Base-by-base conservation (phyloP, 441 rosid species). In the Euphorbia corollata region DNA sequence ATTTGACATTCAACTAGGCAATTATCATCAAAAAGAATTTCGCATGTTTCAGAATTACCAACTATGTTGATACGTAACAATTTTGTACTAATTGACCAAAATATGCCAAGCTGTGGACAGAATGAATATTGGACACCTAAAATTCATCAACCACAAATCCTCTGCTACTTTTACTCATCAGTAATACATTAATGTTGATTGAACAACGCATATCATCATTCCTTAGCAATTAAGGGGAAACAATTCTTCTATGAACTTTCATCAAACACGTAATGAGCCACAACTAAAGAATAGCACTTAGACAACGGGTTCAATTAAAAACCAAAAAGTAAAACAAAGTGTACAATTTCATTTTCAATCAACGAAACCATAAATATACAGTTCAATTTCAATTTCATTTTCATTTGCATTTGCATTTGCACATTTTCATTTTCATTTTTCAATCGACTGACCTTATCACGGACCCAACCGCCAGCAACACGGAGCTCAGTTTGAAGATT, bases 381-480 rank as follows among this genome's bases (percentile, higher is more conserved):
- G n/a, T n/a, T n/a, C n/a, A n/a, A n/a, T n/a, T n/a, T n/a, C n/a
- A n/a, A n/a, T n/a, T n/a, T n/a, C n/a, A n/a, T n/a, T n/a, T n/a
- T n/a, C n/a, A n/a, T n/a, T n/a, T n/a, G n/a, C n/a, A n/a, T n/a
- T n/a, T n/a, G n/a, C n/a, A n/a, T n/a, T n/a, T n/a, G n/a, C n/a
- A n/a, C n/a, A n/a, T n/a, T n/a, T n/a, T n/a, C n/a, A n/a, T n/a
- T n/a, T n/a, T n/a, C n/a, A n/a, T n/a, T n/a, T n/a, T n/a, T n/a
- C n/a, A n/a, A n/a, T n/a, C 4, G 12, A 50, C 24, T 1, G 15
- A 90, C 97, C 98, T 93, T 93, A 74, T 93, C 99, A n/a, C 96
- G 99, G 30, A 93, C 96, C 99, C 99, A 93, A 6, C 99, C 97
- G 63, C 99, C 99, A 34, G 99, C 99, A 16, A 93, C 97, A 6